Conservation (phyloP, 768 basidiomycete genomes). For the Lyophyllum atratum region DNA sequence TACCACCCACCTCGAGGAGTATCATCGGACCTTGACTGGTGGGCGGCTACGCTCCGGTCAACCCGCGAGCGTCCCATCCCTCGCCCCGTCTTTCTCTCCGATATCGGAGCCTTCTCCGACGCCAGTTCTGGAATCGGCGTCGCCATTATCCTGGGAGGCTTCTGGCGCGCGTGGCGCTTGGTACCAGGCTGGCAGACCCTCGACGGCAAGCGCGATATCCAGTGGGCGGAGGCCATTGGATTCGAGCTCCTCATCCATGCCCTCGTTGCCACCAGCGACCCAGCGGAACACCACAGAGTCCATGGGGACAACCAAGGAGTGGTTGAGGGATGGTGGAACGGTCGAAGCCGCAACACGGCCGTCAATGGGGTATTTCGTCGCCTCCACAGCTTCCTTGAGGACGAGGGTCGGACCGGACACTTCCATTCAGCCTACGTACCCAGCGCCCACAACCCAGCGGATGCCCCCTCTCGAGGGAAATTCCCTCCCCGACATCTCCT, state of each 20-base stretch:
- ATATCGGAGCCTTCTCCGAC: slow-evolving; percentile 32
- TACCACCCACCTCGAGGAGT: slow-evolving; percentile 3
- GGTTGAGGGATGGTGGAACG: slow-evolving; percentile 36
- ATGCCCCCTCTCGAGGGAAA: not conserved
- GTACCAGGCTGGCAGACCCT: slow-evolving; percentile 25
- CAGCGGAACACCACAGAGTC: slow-evolving; percentile 13
- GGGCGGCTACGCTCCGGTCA: slow-evolving; percentile 13
- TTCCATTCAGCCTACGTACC: slow-evolving; percentile 35
- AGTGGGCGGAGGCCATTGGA: slow-evolving; percentile 41
- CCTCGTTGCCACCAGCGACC: not conserved
- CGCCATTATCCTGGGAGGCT: slow-evolving; percentile 20
- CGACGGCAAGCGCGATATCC: slow-evolving; percentile 34
- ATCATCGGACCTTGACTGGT: slow-evolving; percentile 26
- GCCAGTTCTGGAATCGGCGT: slow-evolving; percentile 29
- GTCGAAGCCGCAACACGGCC: slow-evolving; percentile 25
- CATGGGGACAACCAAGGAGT: slow-evolving; percentile 35
- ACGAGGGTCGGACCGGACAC: not conserved
- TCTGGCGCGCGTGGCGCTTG: slow-evolving; percentile 33
- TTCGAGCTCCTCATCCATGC: slow-evolving; percentile 34
- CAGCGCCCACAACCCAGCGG: slow-evolving; percentile 33
- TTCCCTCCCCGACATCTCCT: not conserved
- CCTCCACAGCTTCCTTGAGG: slow-evolving; percentile 20
- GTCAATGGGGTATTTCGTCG: slow-evolving; percentile 31
- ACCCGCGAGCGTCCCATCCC: slow-evolving; percentile 20
- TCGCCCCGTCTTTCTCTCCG: slow-evolving; percentile 16